phyloP scores from a whole-genome alignment of 1,139 yeast genomes.

The Saccharomyces hybrid region DNA sequence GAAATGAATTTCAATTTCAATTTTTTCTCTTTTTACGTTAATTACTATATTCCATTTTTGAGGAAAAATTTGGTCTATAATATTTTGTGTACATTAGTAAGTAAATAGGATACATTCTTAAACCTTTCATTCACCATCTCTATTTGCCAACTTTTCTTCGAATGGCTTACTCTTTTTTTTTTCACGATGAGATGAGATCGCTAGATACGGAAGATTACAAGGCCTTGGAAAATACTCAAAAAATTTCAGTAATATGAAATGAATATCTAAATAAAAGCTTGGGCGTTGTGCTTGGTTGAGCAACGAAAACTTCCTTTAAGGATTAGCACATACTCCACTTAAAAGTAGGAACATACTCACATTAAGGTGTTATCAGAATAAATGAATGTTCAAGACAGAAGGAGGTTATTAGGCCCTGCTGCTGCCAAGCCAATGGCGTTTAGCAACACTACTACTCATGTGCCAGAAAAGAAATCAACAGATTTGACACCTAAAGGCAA shows the following conservation, averaged over 20 bases:
- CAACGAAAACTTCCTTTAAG: too few species aligned
- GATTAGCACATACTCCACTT: not conserved
- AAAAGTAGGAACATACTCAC: not conserved
- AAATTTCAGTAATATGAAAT: not conserved
- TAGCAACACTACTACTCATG: slow-evolving; percentile 19
- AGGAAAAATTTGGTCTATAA: not conserved
- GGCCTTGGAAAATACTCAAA: not conserved
- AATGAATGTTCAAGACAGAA: slow-evolving; percentile 54
- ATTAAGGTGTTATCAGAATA: not conserved
- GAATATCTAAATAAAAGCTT: too few species aligned
- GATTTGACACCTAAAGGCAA: not conserved
- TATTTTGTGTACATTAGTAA: not conserved
- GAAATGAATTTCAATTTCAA: slow-evolving; percentile 1
- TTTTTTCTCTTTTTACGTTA: not conserved
- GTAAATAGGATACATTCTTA: not conserved
- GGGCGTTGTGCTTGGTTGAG: not conserved
- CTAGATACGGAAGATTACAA: not conserved
- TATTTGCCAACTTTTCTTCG: not conserved
- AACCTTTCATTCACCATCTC: not conserved
- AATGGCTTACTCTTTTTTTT: not conserved
- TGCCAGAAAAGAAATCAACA: slow-evolving; percentile 9
- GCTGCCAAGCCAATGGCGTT: slow-evolving; percentile 48
- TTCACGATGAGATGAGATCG: not conserved
- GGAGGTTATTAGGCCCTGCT: slow-evolving; percentile 62
- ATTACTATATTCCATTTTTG: not conserved